Conservation (phyloP, 164 flowering plant genomes). For the Tetracentron sinense region DNA sequence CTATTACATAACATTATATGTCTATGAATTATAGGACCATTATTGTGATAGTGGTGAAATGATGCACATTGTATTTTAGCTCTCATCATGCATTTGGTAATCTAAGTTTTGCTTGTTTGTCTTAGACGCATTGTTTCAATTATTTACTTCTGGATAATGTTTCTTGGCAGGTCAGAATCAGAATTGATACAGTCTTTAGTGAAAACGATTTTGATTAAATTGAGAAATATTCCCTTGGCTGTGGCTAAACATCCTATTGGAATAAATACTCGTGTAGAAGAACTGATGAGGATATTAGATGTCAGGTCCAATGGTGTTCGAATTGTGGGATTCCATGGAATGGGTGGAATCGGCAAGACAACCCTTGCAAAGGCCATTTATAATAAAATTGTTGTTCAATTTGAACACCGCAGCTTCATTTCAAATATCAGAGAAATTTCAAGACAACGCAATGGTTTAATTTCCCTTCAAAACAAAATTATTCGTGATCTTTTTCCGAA, state of each 20-base stretch:
- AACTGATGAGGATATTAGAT: conserved; percentile 25
- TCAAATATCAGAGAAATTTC: too few species aligned
- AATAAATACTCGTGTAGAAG: conserved; percentile 27
- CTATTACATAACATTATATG: too few species aligned
- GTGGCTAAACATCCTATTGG: conserved; percentile 39
- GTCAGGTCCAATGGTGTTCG: conserved; percentile 14
- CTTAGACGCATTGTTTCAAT: too few species aligned
- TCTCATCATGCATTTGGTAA: too few species aligned
- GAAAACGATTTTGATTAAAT: conserved; percentile 21
- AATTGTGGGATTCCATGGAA: too few species aligned
- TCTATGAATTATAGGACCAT: too few species aligned
- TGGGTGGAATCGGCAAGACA: conserved; percentile 38
- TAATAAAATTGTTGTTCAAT: conserved; percentile 26
- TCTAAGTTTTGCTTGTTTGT: background rate
- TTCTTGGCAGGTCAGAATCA: too few species aligned
- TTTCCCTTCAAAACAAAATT: conserved; percentile 19
- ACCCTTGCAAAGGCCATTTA: conserved; percentile 50
- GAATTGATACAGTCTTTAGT: too few species aligned
- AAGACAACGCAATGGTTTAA: background rate
- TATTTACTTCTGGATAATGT: too few species aligned
- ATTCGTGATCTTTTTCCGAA: conserved; percentile 1
- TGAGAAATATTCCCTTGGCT: background rate
- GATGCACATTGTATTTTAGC: background rate
- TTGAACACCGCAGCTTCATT: too few species aligned
- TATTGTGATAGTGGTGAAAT: too few species aligned